Percentiles rank a stretch among this genome's conserved stretches.
Evolutionary conservation across 2,329 filamentous ascomycete genomes (phyloP).

Genomic region (Trichoderma aggressivum): DNA sequence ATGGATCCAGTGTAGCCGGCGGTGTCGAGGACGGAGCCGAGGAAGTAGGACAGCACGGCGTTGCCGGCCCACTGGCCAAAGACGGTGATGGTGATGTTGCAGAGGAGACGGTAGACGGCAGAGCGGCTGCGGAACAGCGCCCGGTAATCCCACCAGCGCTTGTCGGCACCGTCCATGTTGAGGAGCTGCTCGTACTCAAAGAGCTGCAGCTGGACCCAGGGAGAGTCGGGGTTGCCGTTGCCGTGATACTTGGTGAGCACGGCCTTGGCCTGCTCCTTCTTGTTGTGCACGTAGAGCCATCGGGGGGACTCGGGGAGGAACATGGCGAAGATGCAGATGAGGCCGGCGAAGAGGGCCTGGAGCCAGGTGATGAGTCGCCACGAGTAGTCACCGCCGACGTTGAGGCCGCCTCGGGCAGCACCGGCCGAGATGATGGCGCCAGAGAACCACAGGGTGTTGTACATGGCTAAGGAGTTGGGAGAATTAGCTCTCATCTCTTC

Average conservation of each 20-base stretch:
- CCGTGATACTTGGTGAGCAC: slow-evolving; percentile 42
- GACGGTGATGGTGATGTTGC: slow-evolving; percentile 40
- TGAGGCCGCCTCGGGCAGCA: slow-evolving; percentile 43
- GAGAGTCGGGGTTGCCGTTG: slow-evolving; percentile 41
- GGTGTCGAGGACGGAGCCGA: slow-evolving; percentile 46
- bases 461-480: slow-evolving; percentile 26
- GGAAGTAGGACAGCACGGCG: slow-evolving; percentile 47
- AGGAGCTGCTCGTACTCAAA: slow-evolving; percentile 43
- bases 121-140: slow-evolving; percentile 42
- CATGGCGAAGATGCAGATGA: slow-evolving; percentile 36
- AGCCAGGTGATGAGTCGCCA: slow-evolving; percentile 43
- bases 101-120: slow-evolving; percentile 37
- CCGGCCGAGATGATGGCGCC: slow-evolving; percentile 52
- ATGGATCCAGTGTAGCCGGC: slow-evolving; percentile 43
- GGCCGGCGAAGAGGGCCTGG: slow-evolving; percentile 41
- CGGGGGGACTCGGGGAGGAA: slow-evolving; percentile 42
- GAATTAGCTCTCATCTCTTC: neutral
- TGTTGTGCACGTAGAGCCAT: slow-evolving; percentile 41
- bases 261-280: slow-evolving; percentile 33
- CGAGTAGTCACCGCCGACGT: slow-evolving; percentile 26
- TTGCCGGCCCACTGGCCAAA: slow-evolving; percentile 43
- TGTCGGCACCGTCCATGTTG: slow-evolving; percentile 42
- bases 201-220: slow-evolving; percentile 46
- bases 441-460: slow-evolving; percentile 44
- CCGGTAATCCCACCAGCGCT: slow-evolving; percentile 47